Conservation (phyloP, 805 yeast species). For the Ogataea saltuana region DNA sequence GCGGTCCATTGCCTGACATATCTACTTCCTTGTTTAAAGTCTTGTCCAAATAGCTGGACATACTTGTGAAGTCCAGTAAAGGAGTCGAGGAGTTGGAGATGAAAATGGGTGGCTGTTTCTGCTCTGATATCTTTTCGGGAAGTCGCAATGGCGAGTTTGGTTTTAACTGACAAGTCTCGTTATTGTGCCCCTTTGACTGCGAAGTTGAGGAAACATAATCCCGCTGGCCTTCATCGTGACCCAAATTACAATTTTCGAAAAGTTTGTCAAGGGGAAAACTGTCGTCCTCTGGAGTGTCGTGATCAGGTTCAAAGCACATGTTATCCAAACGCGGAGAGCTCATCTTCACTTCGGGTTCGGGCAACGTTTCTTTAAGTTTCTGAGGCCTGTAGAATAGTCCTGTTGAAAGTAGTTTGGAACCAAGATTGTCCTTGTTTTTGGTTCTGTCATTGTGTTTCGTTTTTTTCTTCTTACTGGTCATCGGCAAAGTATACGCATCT, state of each 20-base stretch:
- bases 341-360: neutral
- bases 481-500: constrained; percentile 8
- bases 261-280: constrained; percentile 13
- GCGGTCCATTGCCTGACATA: neutral
- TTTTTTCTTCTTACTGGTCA: constrained; percentile 3
- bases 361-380: neutral
- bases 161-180: too few species aligned
- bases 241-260: constrained; percentile 4
- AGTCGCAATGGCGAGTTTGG: too few species aligned
- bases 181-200: too few species aligned
- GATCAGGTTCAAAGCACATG: constrained; percentile 26
- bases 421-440: constrained; percentile 6
- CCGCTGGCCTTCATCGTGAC: neutral
- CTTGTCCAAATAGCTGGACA: constrained; percentile 6
- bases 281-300: constrained; percentile 20
- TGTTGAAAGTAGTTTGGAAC: constrained; percentile 12
- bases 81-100: constrained; percentile 6
- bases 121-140: neutral
- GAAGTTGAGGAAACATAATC: too few species aligned
- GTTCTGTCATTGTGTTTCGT: too few species aligned
- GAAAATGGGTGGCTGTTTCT: constrained; percentile 1
- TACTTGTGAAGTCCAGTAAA: constrained; percentile 8
- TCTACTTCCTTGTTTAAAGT: constrained; percentile 2
- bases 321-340: constrained; percentile 14
- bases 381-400: constrained; percentile 10